A percentile compares a stretch with the other conserved stretches of the same genome.
phyloP scores from a whole-genome alignment of 2,329 filamentous ascomycete genomes.

The Didymella arachidicola region DNA sequence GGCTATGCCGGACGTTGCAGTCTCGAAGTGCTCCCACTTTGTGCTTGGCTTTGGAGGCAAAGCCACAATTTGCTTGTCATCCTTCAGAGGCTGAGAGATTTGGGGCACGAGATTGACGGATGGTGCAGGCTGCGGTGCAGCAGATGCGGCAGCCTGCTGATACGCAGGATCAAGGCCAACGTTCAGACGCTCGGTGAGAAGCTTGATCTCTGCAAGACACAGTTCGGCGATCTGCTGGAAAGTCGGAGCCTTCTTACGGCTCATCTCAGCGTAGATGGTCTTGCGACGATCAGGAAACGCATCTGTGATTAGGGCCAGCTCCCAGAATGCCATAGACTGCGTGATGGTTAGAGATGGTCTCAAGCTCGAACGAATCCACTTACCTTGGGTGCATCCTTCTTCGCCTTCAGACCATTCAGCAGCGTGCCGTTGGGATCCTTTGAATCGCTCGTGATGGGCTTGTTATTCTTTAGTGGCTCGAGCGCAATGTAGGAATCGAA shows the following conservation, averaged over 20 bases:
- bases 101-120: slow-evolving; percentile 58
- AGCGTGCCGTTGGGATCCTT: slow-evolving; percentile 93
- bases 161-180: slow-evolving; percentile 49
- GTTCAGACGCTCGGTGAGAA: slow-evolving; percentile 72
- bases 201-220: slow-evolving; percentile 73
- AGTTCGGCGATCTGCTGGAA: slow-evolving; percentile 80
- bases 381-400: slow-evolving; percentile 78
- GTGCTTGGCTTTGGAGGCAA: slow-evolving; percentile 50
- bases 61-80: slow-evolving; percentile 57
- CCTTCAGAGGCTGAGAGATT: slow-evolving; percentile 58
- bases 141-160: slow-evolving; percentile 23
- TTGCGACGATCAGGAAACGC: slow-evolving; percentile 78
- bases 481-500: slow-evolving; percentile 84
- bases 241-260: slow-evolving; percentile 78
- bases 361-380: slow-evolving; percentile 26
- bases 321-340: slow-evolving; percentile 90
- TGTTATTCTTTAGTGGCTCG: slow-evolving; percentile 82
- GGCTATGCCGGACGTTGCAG: slow-evolving; percentile 54
- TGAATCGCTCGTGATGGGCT: slow-evolving; percentile 82
- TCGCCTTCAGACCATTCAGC: slow-evolving; percentile 81
- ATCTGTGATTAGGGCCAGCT: slow-evolving; percentile 80
- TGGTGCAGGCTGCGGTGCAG: slow-evolving; percentile 31
- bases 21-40: slow-evolving; percentile 37
- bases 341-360: slow-evolving; percentile 18
- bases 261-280: slow-evolving; percentile 85